Base-by-base conservation (phyloP, 108 stramenopile species). In the Conticribra guillardii region DNA sequence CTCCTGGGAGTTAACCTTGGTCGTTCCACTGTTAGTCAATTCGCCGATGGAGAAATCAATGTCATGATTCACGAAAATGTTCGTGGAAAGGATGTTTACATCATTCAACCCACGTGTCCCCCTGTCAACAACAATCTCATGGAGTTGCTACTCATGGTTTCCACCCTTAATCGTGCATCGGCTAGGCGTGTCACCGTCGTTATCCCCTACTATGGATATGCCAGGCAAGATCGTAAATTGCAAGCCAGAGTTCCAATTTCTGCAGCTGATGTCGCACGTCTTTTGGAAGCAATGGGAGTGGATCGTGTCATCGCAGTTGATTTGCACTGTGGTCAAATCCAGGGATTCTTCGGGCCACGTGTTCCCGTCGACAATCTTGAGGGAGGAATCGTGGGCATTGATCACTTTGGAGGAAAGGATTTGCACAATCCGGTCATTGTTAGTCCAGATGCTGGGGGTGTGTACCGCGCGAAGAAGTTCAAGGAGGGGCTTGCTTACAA, bases 261-360 rank as follows among this genome's bases (percentile, higher is more conserved):
- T 18, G 99, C 99, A 28, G 99, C 99, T 0, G 99, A 99, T 73
- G 97, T 99, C 37, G 99, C 99, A 24, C 92, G 98, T 34, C 90
- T 99, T 54, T 89, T 99, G 60, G 99, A 99, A 82, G 92, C 98
- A 54, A 99, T 99, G 97, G 99, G 99, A 23, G 95, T 99, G 22
- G 99, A 99, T 79, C 87, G 99, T 45, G 96, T 99, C 53, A 97
- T 99, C 70, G 98, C 98, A 3, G 98, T 99, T 24, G 99, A 99
- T 73, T 88, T 99, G 85, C 99, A 99, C 81, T 99, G 98, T 71
- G 99, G 98, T 15, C 99, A 99, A 80, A 99, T 99, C 61, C 99
- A 99, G 90, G 95, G 97, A 60, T 93, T 96, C 86, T 97, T 97
- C 62, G 96, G 93, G 24, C 99, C 98, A 22, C 93, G 99, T 44